Evolutionary conservation across 2,329 filamentous ascomycete genomes (phyloP).

Genomic region (Blastomyces silverae): DNA sequence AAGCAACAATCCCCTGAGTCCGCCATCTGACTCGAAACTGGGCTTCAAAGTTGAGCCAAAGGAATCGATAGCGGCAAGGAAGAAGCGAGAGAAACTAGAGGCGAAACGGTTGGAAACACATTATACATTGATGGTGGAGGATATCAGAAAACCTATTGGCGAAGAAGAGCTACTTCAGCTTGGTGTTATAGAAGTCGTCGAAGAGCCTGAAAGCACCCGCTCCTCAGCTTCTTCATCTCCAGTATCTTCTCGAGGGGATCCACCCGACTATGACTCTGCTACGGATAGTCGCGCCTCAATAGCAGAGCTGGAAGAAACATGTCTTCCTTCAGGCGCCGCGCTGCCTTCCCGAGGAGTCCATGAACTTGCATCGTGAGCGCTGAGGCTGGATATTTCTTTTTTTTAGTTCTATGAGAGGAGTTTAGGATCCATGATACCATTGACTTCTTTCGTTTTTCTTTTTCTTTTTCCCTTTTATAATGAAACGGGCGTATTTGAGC

Average conservation of each 20-base stretch:
- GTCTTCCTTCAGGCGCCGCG: background rate
- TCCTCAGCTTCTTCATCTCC: background rate
- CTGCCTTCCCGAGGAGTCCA: background rate
- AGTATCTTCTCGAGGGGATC: constrained; percentile 2
- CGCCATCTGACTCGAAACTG: background rate
- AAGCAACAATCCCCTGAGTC: background rate
- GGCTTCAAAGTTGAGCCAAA: constrained; percentile 5
- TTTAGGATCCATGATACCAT: constrained; percentile 1
- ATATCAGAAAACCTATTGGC: constrained; percentile 12
- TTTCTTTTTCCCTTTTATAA: background rate
- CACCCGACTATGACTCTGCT: constrained; percentile 3
- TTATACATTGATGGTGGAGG: constrained; percentile 16
- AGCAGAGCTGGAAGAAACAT: background rate
- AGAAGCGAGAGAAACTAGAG: constrained; percentile 14
- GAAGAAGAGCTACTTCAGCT: constrained; percentile 6
- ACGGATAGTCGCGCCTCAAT: background rate
- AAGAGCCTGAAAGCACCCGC: background rate
- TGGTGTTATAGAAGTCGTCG: constrained; percentile 9
- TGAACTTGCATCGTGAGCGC: constrained; percentile 1
- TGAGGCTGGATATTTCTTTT: background rate
- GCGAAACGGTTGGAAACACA: constrained; percentile 15
- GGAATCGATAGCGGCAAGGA: constrained; percentile 3
- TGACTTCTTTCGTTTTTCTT: background rate
- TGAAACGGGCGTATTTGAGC: background rate
- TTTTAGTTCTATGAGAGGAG: background rate